These are phyloP conservation scores for Pseudogymnoascus sp. DNA, from an alignment of 2,329 filamentous ascomycete species.

Conservation along the genomic window DNA sequence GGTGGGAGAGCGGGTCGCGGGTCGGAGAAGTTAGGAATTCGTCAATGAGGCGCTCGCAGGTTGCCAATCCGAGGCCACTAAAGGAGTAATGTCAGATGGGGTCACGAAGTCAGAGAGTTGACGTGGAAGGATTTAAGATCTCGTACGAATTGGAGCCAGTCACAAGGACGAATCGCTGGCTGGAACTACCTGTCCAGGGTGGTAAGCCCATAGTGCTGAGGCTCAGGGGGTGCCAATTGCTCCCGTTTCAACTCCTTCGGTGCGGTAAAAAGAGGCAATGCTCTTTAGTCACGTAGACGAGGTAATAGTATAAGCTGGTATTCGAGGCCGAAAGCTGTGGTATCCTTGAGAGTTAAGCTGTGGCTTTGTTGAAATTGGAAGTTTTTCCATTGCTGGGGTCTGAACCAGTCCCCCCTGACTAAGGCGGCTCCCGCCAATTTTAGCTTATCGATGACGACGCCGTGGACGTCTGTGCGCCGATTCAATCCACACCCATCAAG, in stretches of 20 bases:
- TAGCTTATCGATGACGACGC: conserved; percentile 2
- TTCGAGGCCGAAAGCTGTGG: neutral
- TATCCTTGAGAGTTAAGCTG: neutral
- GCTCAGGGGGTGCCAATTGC: neutral
- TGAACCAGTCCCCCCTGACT: neutral
- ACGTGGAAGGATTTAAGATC: neutral
- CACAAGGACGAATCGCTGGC: conserved; percentile 58
- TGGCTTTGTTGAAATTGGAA: neutral
- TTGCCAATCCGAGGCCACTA: conserved; percentile 81
- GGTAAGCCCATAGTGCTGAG: conserved; percentile 25
- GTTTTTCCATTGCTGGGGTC: neutral
- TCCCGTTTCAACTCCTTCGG: neutral
- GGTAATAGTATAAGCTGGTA: neutral
- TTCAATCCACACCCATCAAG: neutral
- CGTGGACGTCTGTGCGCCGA: neutral
- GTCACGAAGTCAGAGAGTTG: neutral
- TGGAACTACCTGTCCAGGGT: conserved; percentile 31
- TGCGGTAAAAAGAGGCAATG: neutral
- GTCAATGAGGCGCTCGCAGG: conserved; percentile 77
- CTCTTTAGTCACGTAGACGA: neutral
- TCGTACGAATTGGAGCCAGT: conserved; percentile 52
- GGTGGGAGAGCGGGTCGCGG: conserved; percentile 56
- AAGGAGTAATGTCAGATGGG: conserved; percentile 24
- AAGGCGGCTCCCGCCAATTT: neutral
- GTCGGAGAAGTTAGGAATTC: conserved; percentile 69